These are phyloP conservation scores for Azolla pinnata DNA, from an alignment of 75 land plant species.

Conservation along the genomic window DNA sequence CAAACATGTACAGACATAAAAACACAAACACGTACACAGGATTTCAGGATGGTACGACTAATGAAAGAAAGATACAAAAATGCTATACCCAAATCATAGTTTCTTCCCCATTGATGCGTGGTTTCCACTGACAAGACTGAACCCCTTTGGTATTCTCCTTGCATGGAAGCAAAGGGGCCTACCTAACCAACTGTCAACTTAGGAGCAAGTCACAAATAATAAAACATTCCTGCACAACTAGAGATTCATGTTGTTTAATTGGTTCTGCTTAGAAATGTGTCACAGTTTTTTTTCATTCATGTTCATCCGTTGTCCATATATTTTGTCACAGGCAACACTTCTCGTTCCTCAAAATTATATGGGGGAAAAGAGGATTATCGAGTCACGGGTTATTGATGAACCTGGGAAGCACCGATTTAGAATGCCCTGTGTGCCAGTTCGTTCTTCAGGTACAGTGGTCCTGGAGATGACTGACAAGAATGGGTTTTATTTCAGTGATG, in stretches of 20 bases:
- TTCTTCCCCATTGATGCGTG: no score
- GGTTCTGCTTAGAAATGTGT: no score
- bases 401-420: constrained; percentile 63
- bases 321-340: constrained; percentile 48
- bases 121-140: no score
- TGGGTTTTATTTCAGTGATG: constrained; percentile 76
- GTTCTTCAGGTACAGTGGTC: constrained; percentile 77
- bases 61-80: no score
- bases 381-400: constrained; percentile 33
- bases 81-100: no score
- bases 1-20: background rate
- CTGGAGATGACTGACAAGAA: constrained; percentile 94
- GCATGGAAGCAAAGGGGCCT: no score
- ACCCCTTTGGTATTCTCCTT: no score
- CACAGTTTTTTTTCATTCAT: no score
- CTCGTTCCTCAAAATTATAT: constrained; percentile 93
- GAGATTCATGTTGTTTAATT: no score
- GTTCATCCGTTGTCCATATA: background rate
- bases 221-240: no score
- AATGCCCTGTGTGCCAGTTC: constrained; percentile 77
- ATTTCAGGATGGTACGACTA: background rate
- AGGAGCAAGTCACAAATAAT: no score
- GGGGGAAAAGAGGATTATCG: constrained; percentile 62
- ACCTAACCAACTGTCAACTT: no score
- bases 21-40: background rate